phyloP scores from a whole-genome alignment of 2,329 filamentous ascomycete genomes.

The Trichoderma sp. region DNA sequence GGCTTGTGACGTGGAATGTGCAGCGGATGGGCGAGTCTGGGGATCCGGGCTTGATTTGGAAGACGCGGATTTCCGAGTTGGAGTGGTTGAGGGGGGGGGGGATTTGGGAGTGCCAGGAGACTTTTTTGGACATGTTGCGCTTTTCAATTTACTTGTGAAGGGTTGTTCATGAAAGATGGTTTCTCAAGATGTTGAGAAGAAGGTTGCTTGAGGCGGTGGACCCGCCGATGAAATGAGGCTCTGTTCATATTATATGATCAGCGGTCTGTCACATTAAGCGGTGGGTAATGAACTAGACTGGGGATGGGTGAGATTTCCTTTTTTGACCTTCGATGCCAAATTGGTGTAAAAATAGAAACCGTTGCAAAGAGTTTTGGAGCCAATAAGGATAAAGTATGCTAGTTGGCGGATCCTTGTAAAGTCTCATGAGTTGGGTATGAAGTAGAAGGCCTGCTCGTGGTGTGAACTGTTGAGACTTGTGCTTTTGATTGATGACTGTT shows the following conservation, averaged over 20 bases:
- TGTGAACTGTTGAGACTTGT: neutral
- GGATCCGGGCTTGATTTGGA: neutral
- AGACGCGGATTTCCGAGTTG: slow-evolving; percentile 5
- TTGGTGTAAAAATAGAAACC: slow-evolving; percentile 2
- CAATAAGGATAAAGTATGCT: neutral
- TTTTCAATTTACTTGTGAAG: neutral
- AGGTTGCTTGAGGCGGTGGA: neutral
- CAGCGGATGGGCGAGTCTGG: slow-evolving; percentile 5
- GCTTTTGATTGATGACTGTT: neutral
- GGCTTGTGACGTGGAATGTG: neutral
- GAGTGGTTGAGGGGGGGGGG: neutral
- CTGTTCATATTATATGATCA: neutral
- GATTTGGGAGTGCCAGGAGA: slow-evolving; percentile 6
- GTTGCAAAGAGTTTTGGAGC: neutral
- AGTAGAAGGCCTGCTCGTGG: neutral
- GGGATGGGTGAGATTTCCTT: neutral
- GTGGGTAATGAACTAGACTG: neutral
- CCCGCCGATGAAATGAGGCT: neutral
- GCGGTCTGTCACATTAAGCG: neutral
- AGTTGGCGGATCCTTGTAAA: neutral
- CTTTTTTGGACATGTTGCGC: neutral
- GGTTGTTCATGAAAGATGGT: neutral
- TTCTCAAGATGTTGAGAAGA: neutral
- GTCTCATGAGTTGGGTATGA: neutral
- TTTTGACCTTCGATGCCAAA: neutral